These are phyloP conservation scores for Candida gorgasii DNA, from an alignment of 805 yeast species.

Conservation along the genomic window DNA sequence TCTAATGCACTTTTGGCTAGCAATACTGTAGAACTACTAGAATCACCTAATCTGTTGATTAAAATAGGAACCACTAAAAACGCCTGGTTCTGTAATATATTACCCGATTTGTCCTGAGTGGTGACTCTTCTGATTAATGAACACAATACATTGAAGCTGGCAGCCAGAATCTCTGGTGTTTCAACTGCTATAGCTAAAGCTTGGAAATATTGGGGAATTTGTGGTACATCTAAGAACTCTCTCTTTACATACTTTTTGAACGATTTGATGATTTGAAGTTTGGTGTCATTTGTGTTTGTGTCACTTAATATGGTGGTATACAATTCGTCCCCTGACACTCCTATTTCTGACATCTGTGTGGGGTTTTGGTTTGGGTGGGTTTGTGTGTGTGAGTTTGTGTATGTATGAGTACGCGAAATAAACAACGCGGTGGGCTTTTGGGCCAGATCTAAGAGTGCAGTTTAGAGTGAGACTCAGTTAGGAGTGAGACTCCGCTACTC, in stretches of 20 bases:
- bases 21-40: constrained; percentile 29
- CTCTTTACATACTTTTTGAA: constrained; percentile 57
- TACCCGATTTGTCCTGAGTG: constrained; percentile 50
- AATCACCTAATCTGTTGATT: constrained; percentile 47
- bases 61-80: constrained; percentile 52
- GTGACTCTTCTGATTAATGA: constrained; percentile 59
- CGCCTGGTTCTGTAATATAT: constrained; percentile 41
- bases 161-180: constrained; percentile 38
- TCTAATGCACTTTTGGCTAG: constrained; percentile 50
- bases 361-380: no score
- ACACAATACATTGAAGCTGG: constrained; percentile 52
- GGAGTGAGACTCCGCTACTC: not conserved
- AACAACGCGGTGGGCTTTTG: no score
- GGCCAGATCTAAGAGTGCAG: not conserved
- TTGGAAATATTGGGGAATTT: constrained; percentile 53
- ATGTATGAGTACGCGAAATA: not conserved
- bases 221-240: constrained; percentile 51
- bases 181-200: constrained; percentile 48
- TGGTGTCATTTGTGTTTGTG: constrained; percentile 2
- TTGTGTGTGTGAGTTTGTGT: not conserved
- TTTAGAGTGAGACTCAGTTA: not conserved
- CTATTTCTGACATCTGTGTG: constrained; percentile 1
- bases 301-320: not conserved
- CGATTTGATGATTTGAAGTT: constrained; percentile 24
- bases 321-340: constrained; percentile 4